phyloP scores from a whole-genome alignment of 208 protist genomes.

The Acanthamoeba healyi region DNA sequence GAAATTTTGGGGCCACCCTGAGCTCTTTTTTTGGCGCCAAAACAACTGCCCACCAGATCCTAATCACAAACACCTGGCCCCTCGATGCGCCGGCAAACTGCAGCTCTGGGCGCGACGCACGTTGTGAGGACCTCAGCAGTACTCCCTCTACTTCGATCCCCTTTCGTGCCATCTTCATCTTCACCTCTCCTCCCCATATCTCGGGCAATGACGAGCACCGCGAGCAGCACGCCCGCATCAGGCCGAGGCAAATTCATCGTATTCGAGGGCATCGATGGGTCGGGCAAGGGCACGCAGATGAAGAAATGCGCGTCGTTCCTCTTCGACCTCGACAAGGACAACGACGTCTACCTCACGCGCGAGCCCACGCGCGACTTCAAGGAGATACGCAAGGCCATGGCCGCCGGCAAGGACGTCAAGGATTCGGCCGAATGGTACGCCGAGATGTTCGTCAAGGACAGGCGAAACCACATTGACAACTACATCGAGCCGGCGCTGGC shows the following conservation, averaged over 20 bases:
- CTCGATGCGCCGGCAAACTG: not conserved
- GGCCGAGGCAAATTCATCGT: slow-evolving; percentile 13
- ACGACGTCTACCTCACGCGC: slow-evolving; percentile 35
- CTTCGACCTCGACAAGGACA: slow-evolving; percentile 30
- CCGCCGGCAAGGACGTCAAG: not conserved
- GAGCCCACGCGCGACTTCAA: slow-evolving; percentile 64
- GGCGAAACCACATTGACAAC: slow-evolving; percentile 29
- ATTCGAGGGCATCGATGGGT: slow-evolving; percentile 36
- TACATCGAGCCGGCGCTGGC: slow-evolving; percentile 36
- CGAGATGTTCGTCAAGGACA: slow-evolving; percentile 33
- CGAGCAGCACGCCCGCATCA: not conserved
- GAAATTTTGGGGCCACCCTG: too few species aligned
- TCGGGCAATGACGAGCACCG: not conserved
- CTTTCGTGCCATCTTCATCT: not conserved
- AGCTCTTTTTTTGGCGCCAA: not conserved
- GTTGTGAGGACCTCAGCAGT: not conserved
- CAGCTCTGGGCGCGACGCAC: not conserved
- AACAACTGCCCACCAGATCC: not conserved
- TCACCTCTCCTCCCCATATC: not conserved
- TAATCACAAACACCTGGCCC: not conserved
- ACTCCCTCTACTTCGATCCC: not conserved
- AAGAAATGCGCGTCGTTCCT: slow-evolving; percentile 40
- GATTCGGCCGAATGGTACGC: slow-evolving; percentile 49
- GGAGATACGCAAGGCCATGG: slow-evolving; percentile 46
- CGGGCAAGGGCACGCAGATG: slow-evolving; percentile 60